Base-by-base conservation (phyloP, 2,329 filamentous ascomycete genomes). In the Aureobasidium sp. region DNA sequence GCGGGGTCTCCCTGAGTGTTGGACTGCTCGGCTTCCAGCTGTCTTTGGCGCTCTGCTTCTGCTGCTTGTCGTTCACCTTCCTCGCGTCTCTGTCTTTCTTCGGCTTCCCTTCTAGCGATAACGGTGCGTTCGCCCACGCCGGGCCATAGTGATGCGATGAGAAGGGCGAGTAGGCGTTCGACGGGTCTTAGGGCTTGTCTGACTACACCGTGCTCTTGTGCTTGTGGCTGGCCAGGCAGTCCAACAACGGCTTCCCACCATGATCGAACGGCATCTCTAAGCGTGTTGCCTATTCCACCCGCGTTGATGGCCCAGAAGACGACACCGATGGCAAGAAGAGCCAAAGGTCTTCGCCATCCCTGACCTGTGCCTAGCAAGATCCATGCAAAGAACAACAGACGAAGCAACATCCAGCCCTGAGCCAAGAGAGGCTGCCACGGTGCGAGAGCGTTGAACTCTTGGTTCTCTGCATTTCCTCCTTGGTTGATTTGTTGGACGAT, bases 51-150 rank as follows among this genome's bases (percentile, higher is more conserved):
- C 57, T 63, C 64, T 49, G 54, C 64, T 37, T 60, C 33, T 40
- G 42, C 53, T 7, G 42, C 50, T 25, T 31, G 45, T 57, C 61
- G 31, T 51, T 61, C 61, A 25, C 61, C 51, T 57, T 61, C 58
- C n/a, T 54, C 51, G 70, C 60, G 76, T 74, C 23, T 73, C 74
- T 60, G 47, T 21, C 25, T 75, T 29, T 51, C 61, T 58, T 71
- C 70, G 57, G 72, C 71, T 60, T 74, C 74, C 63, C 79, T 76
- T 17, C 79, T 75, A 27, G 80, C 82, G 63, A 78, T 74, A 15
- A 86, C 80, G 68, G 84, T 81, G 8, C 81, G 74, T 68, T 86
- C 84, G 0, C 84, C 83, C 27, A 86, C 75, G 0, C 84, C 84
- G 0, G 84, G 84, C 68, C 84, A 79, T 53, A 86, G 67, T 69